Conservation (phyloP, 2,329 filamentous ascomycete species). For the Zelopaecilomyces penicillatus region DNA sequence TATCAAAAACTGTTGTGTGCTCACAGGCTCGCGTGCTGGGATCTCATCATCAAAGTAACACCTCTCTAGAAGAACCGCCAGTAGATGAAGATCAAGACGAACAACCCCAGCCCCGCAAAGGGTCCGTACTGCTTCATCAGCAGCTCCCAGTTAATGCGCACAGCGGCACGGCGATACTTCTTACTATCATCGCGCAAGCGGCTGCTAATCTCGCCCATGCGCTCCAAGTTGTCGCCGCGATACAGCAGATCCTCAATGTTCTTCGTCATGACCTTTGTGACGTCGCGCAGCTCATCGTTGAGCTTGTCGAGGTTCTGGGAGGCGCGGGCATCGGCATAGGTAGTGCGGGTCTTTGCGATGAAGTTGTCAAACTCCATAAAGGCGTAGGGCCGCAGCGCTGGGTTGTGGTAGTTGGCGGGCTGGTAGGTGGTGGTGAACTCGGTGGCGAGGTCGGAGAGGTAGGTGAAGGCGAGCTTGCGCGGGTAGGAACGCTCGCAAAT, state of each 20-base stretch:
- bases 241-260: slow-evolving; percentile 98
- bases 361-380: slow-evolving; percentile 98
- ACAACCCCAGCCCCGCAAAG: slow-evolving; percentile 69
- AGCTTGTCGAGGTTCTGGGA: slow-evolving; percentile 89
- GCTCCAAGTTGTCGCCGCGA: slow-evolving; percentile 84
- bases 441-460: slow-evolving; percentile 82
- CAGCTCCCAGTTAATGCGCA: slow-evolving; percentile 96
- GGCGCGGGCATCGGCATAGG: slow-evolving; percentile 87
- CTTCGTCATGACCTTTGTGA: slow-evolving; percentile 99
- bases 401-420: slow-evolving; percentile 60
- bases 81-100: slow-evolving; percentile 81
- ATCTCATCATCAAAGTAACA: no score
- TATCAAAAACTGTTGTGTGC: slow-evolving; percentile 1
- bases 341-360: slow-evolving; percentile 84
- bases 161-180: slow-evolving; percentile 88
- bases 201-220: slow-evolving; percentile 92
- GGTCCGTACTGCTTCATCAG: slow-evolving; percentile 95
- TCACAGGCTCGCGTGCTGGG: no score
- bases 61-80: slow-evolving; percentile 75
- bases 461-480: slow-evolving; percentile 96
- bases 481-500: slow-evolving; percentile 92
- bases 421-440: slow-evolving; percentile 89
- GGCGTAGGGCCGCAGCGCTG: slow-evolving; percentile 78
- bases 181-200: slow-evolving; percentile 83
- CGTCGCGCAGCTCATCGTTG: slow-evolving; percentile 94